Evolutionary conservation across 192 early-diverging fungal species (phyloP).

Genomic region (Dimargaris cristalligena): DNA sequence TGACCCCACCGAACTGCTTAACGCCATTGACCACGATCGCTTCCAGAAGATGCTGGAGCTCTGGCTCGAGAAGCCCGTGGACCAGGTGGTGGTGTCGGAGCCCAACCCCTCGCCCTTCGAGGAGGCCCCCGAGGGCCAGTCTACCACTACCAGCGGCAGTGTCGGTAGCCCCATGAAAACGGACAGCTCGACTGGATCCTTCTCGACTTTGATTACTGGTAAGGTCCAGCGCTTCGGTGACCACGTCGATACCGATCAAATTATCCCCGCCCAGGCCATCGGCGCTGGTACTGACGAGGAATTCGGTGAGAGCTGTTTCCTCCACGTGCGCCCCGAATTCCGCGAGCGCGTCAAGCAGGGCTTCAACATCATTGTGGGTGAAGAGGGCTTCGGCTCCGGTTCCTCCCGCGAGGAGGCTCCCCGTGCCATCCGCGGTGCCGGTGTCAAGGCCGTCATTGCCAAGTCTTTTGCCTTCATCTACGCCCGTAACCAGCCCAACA

Average conservation of each 20-base stretch:
- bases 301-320: slow-evolving; percentile 51
- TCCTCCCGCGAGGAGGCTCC: slow-evolving; percentile 68
- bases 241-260: slow-evolving; percentile 63
- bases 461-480: slow-evolving; percentile 73
- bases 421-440: slow-evolving; percentile 48
- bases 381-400: slow-evolving; percentile 55
- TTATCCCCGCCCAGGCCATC: slow-evolving; percentile 66
- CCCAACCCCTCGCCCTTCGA: slow-evolving; percentile 38
- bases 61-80: slow-evolving; percentile 44
- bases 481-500: slow-evolving; percentile 68
- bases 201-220: slow-evolving; percentile 33
- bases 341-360: slow-evolving; percentile 42
- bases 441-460: slow-evolving; percentile 60
- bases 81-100: slow-evolving; percentile 40
- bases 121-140: slow-evolving; percentile 18
- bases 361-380: slow-evolving; percentile 51
- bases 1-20: slow-evolving; percentile 48
- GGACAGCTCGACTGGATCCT: too few species aligned
- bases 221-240: slow-evolving; percentile 58
- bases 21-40: slow-evolving; percentile 40
- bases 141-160: slow-evolving; percentile 6
- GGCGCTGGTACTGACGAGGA: slow-evolving; percentile 49
- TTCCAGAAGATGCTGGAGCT: slow-evolving; percentile 44
- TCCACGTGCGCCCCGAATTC: slow-evolving; percentile 60
- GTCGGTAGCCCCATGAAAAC: too few species aligned